Percentiles rank a stretch among this genome's conserved stretches.
These are phyloP conservation scores for Nicotiana tomentosiformis DNA, from an alignment of 257 asterid genomes.

Conservation along the genomic window DNA sequence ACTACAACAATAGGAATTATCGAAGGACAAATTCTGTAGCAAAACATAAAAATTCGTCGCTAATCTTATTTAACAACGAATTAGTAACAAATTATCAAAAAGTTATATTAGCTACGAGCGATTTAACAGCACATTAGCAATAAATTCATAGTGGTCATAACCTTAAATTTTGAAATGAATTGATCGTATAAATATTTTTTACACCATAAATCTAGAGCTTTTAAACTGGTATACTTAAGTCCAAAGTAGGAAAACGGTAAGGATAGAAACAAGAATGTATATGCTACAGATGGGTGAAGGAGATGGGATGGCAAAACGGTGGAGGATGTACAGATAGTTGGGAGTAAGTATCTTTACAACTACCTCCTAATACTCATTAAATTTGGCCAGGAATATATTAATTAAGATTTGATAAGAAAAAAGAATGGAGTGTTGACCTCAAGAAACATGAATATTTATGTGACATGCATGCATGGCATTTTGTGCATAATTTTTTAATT, in stretches of 20 bases:
- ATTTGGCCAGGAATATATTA: background rate
- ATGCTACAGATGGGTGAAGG: background rate
- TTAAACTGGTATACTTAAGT: no score
- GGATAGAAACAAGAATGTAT: background rate
- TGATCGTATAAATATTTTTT: no score
- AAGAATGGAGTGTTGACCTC: background rate
- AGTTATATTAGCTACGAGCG: no score
- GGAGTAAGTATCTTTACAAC: constrained; percentile 2
- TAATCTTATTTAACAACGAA: no score
- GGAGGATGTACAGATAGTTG: background rate
- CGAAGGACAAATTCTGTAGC: no score
- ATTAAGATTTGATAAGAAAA: background rate
- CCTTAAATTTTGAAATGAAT: no score
- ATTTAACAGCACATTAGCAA: no score
- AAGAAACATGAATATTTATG: background rate
- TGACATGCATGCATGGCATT: background rate
- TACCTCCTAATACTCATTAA: constrained; percentile 5
- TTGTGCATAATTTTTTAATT: background rate
- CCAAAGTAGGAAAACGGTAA: background rate
- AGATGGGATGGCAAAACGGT: background rate
- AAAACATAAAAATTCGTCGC: no score
- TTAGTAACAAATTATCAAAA: no score
- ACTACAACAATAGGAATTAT: no score
- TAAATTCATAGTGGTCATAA: background rate
- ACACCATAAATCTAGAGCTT: no score